Base-by-base conservation (phyloP, 148 eudicot species). In the Silene uniflora region DNA sequence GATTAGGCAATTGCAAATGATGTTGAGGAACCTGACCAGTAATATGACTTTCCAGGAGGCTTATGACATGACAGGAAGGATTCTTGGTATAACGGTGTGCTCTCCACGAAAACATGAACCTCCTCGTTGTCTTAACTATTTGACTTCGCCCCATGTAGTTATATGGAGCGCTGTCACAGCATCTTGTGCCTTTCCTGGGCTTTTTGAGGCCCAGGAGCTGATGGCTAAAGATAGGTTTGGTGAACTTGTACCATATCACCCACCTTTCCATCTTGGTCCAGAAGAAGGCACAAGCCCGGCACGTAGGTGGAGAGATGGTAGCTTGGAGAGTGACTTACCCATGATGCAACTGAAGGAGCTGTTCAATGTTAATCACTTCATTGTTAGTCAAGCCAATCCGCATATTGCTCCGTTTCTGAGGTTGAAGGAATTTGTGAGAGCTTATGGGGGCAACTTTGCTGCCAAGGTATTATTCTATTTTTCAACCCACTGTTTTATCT, bases 161-260 rank as follows among this genome's bases (percentile, higher is more conserved):
- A 92, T 95, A 76, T 95, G 99, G 99, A 95, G 99, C 71, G 99
- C 99, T 0, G 99, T 95, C 75, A 91, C 99, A 6, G 99, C 99
- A 80, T 95, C 98, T 42, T 95, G 98, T 86, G 99, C 99, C 18
- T 95, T 95, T 81, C 98, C 99, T 4, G 99, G 97, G 7, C 97
- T 95, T 67, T 95, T 92, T 79, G 99, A 95, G 84, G 99, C 99
- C 59, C 99, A 95, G 71, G 99, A 95, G 79, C 86, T 95, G 13
- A 95, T 92, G 99, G 99, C 97, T 7, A 95, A 95, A 79, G 88
- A 91, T 81, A 88, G 99, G 79, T 80, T 81, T 62, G 98, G 98
- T 27, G 93, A 92, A 21, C 86, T 95, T 82, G 97, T 95, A 68
- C 98, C 97, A 14, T 95, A 92, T 77, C 97, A 91, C 71, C 96